These are phyloP conservation scores for Trichoderma citrinoviride DNA, from an alignment of 2,329 filamentous ascomycete genomes.

Conservation along the genomic window DNA sequence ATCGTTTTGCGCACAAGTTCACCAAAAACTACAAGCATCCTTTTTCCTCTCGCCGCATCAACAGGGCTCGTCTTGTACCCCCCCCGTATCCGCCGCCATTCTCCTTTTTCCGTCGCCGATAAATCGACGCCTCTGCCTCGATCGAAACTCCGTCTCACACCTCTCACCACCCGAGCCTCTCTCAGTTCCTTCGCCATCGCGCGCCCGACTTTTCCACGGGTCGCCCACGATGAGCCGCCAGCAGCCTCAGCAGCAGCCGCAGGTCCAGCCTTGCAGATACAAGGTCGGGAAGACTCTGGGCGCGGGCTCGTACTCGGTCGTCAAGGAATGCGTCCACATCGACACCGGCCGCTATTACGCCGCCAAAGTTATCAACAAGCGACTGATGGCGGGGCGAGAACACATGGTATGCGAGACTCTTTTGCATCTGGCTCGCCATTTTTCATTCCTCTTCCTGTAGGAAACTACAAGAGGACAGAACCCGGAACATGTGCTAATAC, in stretches of 20 bases:
- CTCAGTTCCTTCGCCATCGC: neutral
- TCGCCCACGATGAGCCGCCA: slow-evolving; percentile 29
- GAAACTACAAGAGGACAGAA: neutral
- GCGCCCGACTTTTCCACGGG: neutral
- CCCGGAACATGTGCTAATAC: neutral
- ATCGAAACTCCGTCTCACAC: neutral
- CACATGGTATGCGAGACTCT: slow-evolving; percentile 71
- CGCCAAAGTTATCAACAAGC: slow-evolving; percentile 98
- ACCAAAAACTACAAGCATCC: neutral
- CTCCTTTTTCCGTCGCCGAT: neutral
- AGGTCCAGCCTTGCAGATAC: slow-evolving; percentile 93
- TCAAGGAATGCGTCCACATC: slow-evolving; percentile 98
- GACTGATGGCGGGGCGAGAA: slow-evolving; percentile 93
- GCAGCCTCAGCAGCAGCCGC: slow-evolving; percentile 40
- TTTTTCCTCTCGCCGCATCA: neutral
- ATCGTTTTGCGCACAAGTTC: neutral
- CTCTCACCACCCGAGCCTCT: neutral
- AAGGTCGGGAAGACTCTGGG: slow-evolving; percentile 98
- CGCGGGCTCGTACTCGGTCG: slow-evolving; percentile 94
- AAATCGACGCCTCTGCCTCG: neutral
- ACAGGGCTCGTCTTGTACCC: neutral
- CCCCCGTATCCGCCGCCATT: neutral
- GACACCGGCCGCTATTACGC: slow-evolving; percentile 98
- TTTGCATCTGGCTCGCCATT: neutral
- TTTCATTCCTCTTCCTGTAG: neutral